These are phyloP conservation scores for Platanus orientalis DNA, from an alignment of 164 flowering plant genomes.

Conservation along the genomic window DNA sequence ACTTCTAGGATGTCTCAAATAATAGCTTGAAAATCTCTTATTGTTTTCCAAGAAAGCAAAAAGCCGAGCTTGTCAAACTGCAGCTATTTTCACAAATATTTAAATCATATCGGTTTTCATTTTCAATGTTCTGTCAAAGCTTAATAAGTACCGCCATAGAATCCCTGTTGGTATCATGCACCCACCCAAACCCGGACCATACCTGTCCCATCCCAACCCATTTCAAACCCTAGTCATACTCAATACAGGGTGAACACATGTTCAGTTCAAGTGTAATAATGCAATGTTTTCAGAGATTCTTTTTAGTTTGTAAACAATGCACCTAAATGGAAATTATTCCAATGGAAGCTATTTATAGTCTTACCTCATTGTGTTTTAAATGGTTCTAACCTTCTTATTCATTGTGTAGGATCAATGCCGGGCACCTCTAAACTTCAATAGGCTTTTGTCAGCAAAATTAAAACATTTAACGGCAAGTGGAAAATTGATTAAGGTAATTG, in stretches of 20 bases:
- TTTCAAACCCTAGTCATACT: too few species aligned
- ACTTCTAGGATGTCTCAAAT: not conserved
- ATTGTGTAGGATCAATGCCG: slow-evolving; percentile 67
- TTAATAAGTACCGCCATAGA: not conserved
- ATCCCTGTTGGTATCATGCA: too few species aligned
- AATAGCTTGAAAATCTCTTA: not conserved
- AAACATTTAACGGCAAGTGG: slow-evolving; percentile 61
- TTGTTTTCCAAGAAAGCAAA: not conserved
- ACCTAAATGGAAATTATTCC: not conserved
- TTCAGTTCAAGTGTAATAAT: too few species aligned
- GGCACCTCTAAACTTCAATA: slow-evolving; percentile 84
- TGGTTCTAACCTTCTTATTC: slow-evolving; percentile 6
- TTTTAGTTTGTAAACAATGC: not conserved
- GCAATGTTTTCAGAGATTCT: not conserved
- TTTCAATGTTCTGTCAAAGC: not conserved
- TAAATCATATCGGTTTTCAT: not conserved
- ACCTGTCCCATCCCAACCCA: too few species aligned
- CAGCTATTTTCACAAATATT: not conserved
- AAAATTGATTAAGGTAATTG: slow-evolving; percentile 70
- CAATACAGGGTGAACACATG: not conserved
- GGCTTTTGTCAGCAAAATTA: slow-evolving; percentile 71
- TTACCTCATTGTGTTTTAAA: not conserved
- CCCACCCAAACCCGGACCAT: too few species aligned
- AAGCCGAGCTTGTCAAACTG: slow-evolving; percentile 4
- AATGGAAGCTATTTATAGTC: not conserved